A percentile compares a stretch with the other conserved stretches of the same genome.
Conservation (phyloP, 805 yeast genomes). For the Kuraishia cidri region DNA sequence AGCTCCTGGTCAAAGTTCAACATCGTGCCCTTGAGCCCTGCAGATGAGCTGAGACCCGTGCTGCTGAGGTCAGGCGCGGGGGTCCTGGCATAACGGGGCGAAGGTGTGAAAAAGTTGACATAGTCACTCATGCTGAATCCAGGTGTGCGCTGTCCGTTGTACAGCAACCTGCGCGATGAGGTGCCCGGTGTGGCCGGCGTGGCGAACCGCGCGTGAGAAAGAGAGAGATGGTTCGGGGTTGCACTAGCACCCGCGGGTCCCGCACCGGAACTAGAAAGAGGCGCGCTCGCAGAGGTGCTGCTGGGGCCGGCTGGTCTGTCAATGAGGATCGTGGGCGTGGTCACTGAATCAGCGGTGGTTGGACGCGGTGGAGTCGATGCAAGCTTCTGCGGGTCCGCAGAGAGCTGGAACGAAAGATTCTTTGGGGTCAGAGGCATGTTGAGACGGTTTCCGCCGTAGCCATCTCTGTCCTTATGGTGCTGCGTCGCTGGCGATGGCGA, state of each 20-base stretch:
- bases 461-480: background rate
- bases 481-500: constrained; percentile 5
- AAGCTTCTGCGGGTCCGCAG: background rate
- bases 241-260: background rate
- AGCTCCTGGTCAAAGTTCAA: too few species aligned
- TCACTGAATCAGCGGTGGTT: background rate
- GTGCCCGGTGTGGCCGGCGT: constrained; percentile 17
- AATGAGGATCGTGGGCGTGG: background rate
- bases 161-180: background rate
- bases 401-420: constrained; percentile 1
- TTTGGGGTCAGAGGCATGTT: constrained; percentile 2
- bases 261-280: background rate
- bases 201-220: constrained; percentile 8
- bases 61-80: background rate
- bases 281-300: background rate
- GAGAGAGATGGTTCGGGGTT: background rate
- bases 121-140: constrained; percentile 80
- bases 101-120: constrained; percentile 71
- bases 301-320: background rate
- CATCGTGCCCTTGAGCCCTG: constrained; percentile 1
- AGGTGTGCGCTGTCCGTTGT: constrained; percentile 35
- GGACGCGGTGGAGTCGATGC: constrained; percentile 4
- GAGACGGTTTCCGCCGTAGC: background rate
- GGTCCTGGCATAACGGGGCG: constrained; percentile 35
- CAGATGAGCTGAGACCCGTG: background rate